Base-by-base conservation (phyloP, 345 rosid genomes). In the Atalantia buxifolia region DNA sequence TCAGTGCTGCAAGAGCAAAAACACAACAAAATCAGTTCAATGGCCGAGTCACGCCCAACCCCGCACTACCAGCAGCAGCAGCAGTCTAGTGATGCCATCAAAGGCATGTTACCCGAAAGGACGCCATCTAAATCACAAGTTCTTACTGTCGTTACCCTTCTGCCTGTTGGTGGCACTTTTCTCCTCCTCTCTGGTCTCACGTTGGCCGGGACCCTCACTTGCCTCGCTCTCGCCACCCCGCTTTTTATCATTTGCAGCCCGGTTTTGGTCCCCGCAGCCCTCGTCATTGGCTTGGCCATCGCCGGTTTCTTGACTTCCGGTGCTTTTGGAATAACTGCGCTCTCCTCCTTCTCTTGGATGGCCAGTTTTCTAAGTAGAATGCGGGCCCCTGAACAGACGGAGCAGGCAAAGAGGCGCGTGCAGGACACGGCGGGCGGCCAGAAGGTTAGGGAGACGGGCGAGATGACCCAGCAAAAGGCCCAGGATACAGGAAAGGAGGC, bases 221-320 rank as follows among this genome's bases (percentile, higher is more conserved):
- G 83, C 50, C 81, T 87, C 6, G 81, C 84, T 1, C 50, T 84
- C 22, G 31, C 87, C 5, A 78, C 88, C 5, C 90, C 88, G 10
- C 66, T 89, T 19, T 87, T 89, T 72, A 38, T 89, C 6, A 67
- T 89, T 28, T 85, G 71, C 81, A 85, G 90, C 83, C 90, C 85
- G 19, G 81, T 89, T 74, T 65, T 89, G 21, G 85, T 86, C 27
- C 86, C 92, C 0, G 84, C 88, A 7, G 79, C 84, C 2, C 48
- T 86, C 14, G 65, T 57, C 48, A 75, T 87, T 22, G 89, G 78
- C 16, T 36, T 87, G 9, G 81, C 88, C 0, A 80, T 84, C 59
- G 3, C 69, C 5, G 92, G 85, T 24, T 89, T 86, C 78, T 76
- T 84, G 77, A 66, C 84, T 0, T 86, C 90, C 0, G 89, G 87